Percentiles rank a stretch among this genome's conserved stretches.
Conservation (phyloP, 129 eudicot species). For the Artemisia tridentata region DNA sequence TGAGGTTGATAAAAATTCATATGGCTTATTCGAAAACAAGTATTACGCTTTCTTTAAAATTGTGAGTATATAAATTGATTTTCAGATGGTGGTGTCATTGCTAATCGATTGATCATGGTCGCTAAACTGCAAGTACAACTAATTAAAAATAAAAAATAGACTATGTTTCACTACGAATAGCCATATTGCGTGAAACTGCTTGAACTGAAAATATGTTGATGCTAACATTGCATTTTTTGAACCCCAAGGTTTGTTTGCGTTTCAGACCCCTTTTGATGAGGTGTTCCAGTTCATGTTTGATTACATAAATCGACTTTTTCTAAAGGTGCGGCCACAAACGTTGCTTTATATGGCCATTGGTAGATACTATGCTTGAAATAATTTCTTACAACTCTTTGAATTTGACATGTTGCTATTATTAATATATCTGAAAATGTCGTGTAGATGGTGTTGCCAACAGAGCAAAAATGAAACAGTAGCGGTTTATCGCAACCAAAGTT, state of each 20-base stretch:
- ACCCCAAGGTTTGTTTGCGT: neutral
- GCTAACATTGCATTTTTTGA: neutral
- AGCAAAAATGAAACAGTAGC: slow-evolving; percentile 98
- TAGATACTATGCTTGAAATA: slow-evolving; percentile 22
- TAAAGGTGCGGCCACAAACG: slow-evolving; percentile 56
- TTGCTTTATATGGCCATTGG: slow-evolving; percentile 64
- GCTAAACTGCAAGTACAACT: neutral
- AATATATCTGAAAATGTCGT: slow-evolving; percentile 18
- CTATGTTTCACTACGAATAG: neutral
- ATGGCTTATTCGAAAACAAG: slow-evolving; percentile 77
- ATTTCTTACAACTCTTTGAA: neutral
- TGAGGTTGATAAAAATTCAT: slow-evolving; percentile 67
- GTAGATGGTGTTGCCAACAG: slow-evolving; percentile 99
- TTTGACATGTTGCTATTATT: neutral
- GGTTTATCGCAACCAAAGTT: slow-evolving; percentile 96
- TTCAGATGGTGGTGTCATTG: too few species aligned
- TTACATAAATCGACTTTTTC: slow-evolving; percentile 56
- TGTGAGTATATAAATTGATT: neutral
- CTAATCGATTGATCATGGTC: neutral
- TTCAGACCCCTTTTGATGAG: slow-evolving; percentile 52
- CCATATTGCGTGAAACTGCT: neutral
- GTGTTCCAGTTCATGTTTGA: slow-evolving; percentile 80
- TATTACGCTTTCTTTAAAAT: neutral
- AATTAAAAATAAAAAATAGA: neutral
- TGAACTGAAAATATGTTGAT: neutral